Evolutionary conservation across 441 rosid genomes (phyloP).

Genomic region (Breynia disticha): DNA sequence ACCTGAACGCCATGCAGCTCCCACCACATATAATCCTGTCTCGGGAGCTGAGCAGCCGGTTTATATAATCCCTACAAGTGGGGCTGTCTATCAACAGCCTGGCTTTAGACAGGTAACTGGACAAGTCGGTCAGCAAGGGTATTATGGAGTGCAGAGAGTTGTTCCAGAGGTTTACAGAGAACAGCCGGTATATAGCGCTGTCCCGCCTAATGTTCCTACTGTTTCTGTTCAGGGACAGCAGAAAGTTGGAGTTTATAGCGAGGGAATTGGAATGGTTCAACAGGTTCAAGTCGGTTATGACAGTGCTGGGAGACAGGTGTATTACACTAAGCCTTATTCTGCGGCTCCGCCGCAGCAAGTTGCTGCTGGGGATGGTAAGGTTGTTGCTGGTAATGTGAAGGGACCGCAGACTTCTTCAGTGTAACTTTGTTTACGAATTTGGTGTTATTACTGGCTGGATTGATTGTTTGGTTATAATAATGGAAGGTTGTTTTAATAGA

Average conservation of each 20-base stretch:
- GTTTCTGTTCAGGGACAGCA: conserved; percentile 16
- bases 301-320: conserved; percentile 44
- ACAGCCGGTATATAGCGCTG: conserved; percentile 27
- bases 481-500: too few relatives aligned
- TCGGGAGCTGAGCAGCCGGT: conserved; percentile 32
- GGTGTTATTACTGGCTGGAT: too few relatives aligned
- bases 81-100: conserved; percentile 24
- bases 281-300: conserved; percentile 25
- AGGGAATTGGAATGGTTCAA: conserved; percentile 22
- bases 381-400: conserved; percentile 12
- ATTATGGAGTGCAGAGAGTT: conserved; percentile 35
- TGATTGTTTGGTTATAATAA: too few relatives aligned
- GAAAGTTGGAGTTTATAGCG: conserved; percentile 22
- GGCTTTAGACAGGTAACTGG: conserved; percentile 25
- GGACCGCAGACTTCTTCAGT: conserved; percentile 24
- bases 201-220: conserved; percentile 5
- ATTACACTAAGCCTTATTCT: conserved; percentile 26
- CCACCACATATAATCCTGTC: conserved; percentile 15
- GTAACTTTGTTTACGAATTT: conserved; percentile 19
- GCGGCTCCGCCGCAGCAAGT: conserved; percentile 11
- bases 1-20: conserved; percentile 29
- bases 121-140: conserved; percentile 29
- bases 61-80: conserved; percentile 26
- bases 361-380: conserved; percentile 11
- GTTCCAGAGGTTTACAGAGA: conserved; percentile 32